A percentile compares a stretch with the other conserved stretches of the same genome.
Conservation (phyloP, 1,139 yeast genomes). For the Candida freyschussii region DNA sequence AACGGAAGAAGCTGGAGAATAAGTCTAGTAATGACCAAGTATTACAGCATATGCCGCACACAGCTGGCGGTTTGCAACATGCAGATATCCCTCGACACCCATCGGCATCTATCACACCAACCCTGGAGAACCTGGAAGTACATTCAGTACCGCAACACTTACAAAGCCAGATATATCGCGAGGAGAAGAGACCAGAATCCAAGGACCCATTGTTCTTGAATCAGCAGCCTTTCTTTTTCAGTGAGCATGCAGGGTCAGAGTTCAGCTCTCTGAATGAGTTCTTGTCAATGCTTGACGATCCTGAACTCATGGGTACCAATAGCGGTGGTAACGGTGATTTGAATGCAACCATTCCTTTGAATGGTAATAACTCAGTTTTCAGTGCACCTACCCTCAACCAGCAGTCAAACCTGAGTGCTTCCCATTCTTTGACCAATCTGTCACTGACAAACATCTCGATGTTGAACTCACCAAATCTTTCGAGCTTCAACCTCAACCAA, state of each 20-base stretch:
- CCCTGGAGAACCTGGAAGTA: constrained; percentile 19
- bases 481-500: constrained; percentile 9
- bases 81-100: constrained; percentile 1
- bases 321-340: constrained; percentile 4
- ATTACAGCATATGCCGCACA: constrained; percentile 1
- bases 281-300: constrained; percentile 85
- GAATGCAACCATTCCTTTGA: not conserved
- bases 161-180: constrained; percentile 15
- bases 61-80: not conserved
- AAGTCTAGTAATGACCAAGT: not conserved
- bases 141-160: constrained; percentile 25
- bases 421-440: constrained; percentile 24
- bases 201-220: constrained; percentile 30
- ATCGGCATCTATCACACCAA: constrained; percentile 3
- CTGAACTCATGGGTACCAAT: constrained; percentile 29
- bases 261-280: constrained; percentile 88
- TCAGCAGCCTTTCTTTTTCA: constrained; percentile 74
- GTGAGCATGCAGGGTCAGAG: constrained; percentile 92
- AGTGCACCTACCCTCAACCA: constrained; percentile 7
- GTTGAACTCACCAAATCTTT: constrained; percentile 21
- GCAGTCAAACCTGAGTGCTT: constrained; percentile 4
- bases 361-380: constrained; percentile 6
- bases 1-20: constrained; percentile 17
- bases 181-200: constrained; percentile 12
- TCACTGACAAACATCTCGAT: constrained; percentile 21